These are phyloP conservation scores for Chaetomiaceae sp. DNA, from an alignment of 2,329 filamentous ascomycete species.

Conservation along the genomic window DNA sequence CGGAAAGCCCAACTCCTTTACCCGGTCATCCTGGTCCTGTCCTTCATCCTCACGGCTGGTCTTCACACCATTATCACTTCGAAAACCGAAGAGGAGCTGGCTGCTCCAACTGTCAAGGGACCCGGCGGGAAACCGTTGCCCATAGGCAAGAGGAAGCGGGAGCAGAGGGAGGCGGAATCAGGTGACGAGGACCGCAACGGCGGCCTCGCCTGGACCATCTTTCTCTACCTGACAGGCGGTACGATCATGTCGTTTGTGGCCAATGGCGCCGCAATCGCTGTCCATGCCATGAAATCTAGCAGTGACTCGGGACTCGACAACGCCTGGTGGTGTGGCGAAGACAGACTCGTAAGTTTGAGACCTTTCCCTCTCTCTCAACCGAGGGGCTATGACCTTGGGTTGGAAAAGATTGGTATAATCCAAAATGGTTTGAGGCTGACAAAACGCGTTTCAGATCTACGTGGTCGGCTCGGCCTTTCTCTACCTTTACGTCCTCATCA, in stretches of 20 bases:
- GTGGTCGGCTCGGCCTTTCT: conserved; percentile 80
- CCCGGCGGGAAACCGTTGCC: conserved; percentile 86
- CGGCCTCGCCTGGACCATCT: conserved; percentile 62
- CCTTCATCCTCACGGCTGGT: conserved; percentile 47
- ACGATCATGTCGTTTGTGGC: conserved; percentile 70
- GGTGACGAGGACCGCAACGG: conserved; percentile 57
- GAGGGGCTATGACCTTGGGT: no score
- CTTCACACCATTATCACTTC: conserved; percentile 50
- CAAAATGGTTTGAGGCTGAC: conserved; percentile 14
- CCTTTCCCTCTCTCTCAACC: background rate
- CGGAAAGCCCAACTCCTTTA: conserved; percentile 47
- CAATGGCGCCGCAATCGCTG: conserved; percentile 67
- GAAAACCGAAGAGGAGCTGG: conserved; percentile 44
- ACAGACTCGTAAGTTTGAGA: conserved; percentile 29
- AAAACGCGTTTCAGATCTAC: conserved; percentile 61
- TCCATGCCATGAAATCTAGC: conserved; percentile 62
- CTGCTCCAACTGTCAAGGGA: conserved; percentile 55
- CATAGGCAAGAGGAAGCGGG: conserved; percentile 48
- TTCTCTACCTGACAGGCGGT: conserved; percentile 68
- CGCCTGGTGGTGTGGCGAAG: conserved; percentile 77
- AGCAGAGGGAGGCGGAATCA: conserved; percentile 13
- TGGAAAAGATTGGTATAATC: no score
- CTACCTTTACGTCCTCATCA: conserved; percentile 79
- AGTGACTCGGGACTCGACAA: conserved; percentile 40
- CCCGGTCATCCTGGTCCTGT: conserved; percentile 46